Conservation (phyloP, 2,329 filamentous ascomycete species). For the Bipolaris zeicola region DNA sequence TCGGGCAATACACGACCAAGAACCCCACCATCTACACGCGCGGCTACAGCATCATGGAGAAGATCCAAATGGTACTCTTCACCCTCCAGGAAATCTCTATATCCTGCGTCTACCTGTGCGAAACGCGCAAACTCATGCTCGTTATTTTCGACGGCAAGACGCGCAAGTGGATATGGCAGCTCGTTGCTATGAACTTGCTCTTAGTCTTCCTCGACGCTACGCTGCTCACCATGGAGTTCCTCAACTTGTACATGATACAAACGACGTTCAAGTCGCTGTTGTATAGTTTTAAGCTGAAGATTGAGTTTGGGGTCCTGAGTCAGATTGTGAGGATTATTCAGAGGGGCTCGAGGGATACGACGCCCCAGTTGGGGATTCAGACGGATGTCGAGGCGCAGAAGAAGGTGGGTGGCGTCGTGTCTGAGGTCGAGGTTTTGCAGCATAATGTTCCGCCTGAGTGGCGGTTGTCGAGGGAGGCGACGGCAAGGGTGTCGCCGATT, state of each 20-base stretch:
- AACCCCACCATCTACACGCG: constrained; percentile 11
- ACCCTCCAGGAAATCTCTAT: constrained; percentile 46
- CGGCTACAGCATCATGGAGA: constrained; percentile 40
- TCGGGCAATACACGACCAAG: constrained; percentile 29
- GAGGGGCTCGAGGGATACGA: background rate
- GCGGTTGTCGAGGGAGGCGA: constrained; percentile 4
- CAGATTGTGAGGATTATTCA: constrained; percentile 13
- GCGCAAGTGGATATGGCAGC: constrained; percentile 20
- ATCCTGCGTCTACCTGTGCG: constrained; percentile 56
- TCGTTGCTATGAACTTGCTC: constrained; percentile 21
- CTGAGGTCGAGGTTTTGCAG: constrained; percentile 12
- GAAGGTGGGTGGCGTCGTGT: background rate
- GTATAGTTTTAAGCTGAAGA: constrained; percentile 54
- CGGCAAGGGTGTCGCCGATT: background rate
- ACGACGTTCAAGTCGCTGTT: constrained; percentile 45
- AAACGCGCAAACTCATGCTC: constrained; percentile 44
- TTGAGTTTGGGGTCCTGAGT: constrained; percentile 60
- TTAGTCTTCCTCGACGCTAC: constrained; percentile 19
- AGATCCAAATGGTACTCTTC: constrained; percentile 49
- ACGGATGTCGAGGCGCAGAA: background rate
- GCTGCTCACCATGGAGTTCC: constrained; percentile 18
- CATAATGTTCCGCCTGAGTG: constrained; percentile 13
- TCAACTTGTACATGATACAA: constrained; percentile 25
- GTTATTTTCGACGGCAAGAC: constrained; percentile 14
- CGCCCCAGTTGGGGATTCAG: background rate